Base-by-base conservation (phyloP, 176 grass and related monocot genomes). In the Oryza coarctata region DNA sequence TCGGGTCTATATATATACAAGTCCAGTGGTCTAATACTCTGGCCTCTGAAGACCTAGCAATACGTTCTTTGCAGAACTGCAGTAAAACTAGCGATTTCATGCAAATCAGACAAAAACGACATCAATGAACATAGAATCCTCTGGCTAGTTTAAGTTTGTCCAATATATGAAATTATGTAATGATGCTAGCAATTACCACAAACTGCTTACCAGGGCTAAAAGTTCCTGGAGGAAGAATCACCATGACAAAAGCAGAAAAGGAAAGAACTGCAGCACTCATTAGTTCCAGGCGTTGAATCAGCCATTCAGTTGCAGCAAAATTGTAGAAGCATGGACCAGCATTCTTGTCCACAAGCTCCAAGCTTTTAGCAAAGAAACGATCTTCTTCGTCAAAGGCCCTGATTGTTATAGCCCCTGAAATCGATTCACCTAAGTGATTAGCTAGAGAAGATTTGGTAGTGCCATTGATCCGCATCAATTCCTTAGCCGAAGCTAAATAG, bases 381-480 rank as follows among this genome's bases (percentile, higher is more conserved):
- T 88, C 82, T 89, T 98, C 96, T 77, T 91, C 89, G 61, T 82
- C 58, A 71, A 98, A 98, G 45, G 93, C 93, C 65, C 93, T 89
- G 73, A 98, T 95, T 73, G 87, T 98, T 65, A 90, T 87, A 82
- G 89, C 78, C 68, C 93, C 96, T 43, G 88, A 70, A 88, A 98
- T 84, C 4, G 96, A 98, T 83, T 98, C 93, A 17, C 88, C 87
- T 9, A 98, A 80, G 85, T 98, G 96, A 78, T 98, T 98, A 64
- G 85, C 92, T 32, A 98, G 63, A 66, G 86, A 76, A 84, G 96
- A 98, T 86, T 93, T 95, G 52, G 96, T 93, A 65, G 93, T 98
- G 65, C 96, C 96, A 90, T 98, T 95, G 67, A 98, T 90, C 32
- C 96, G 64, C 96, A 98, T 98, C 74, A 98, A 89, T 89, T 98